These are phyloP conservation scores for Naganishia friedmannii DNA, from an alignment of 768 basidiomycete species.

Conservation along the genomic window DNA sequence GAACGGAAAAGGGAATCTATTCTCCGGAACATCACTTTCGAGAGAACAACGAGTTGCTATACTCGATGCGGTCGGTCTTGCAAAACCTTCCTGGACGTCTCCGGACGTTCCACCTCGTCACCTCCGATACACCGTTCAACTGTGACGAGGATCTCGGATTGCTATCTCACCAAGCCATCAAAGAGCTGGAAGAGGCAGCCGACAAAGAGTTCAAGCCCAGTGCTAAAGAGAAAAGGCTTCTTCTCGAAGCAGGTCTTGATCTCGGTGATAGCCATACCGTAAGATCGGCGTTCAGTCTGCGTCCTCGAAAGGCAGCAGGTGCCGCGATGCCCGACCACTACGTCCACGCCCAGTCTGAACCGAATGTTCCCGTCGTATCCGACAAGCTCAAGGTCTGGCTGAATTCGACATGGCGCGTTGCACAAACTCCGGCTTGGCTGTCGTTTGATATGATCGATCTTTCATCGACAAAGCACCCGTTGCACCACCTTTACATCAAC, in stretches of 20 bases:
- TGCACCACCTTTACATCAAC: constrained; percentile 36
- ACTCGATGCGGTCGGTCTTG: constrained; percentile 48
- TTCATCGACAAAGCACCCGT: constrained; percentile 39
- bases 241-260: constrained; percentile 2
- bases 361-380: constrained; percentile 28
- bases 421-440: constrained; percentile 46
- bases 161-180: constrained; percentile 31
- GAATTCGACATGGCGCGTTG: constrained; percentile 40
- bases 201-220: constrained; percentile 15
- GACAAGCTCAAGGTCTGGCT: constrained; percentile 32
- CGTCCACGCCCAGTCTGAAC: not conserved
- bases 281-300: constrained; percentile 13
- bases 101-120: constrained; percentile 43
- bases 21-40: constrained; percentile 48
- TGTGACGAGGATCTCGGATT: constrained; percentile 33
- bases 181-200: constrained; percentile 33
- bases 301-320: constrained; percentile 3
- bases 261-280: not conserved
- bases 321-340: not conserved
- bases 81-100: constrained; percentile 42
- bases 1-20: constrained; percentile 36
- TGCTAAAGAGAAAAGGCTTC: constrained; percentile 3
- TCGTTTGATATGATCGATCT: constrained; percentile 42
- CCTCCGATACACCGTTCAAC: constrained; percentile 41
- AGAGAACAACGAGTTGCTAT: constrained; percentile 47